Evolutionary conservation across 768 basidiomycete species (phyloP).

Genomic region (Rhodotorula graminis): DNA sequence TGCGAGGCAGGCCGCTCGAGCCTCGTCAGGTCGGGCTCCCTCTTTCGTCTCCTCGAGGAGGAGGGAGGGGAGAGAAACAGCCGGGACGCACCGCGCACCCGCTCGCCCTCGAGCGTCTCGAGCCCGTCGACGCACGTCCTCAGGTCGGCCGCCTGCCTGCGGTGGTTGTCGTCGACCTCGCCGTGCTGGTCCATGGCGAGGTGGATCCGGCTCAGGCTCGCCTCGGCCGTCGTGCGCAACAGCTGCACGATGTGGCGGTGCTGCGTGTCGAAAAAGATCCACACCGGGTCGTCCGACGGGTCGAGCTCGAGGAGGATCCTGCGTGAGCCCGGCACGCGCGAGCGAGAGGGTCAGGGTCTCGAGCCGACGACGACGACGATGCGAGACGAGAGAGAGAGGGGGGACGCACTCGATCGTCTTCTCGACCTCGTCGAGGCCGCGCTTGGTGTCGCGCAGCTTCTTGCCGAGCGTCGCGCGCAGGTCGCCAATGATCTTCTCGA

Average conservation of each 20-base stretch:
- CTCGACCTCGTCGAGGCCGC: conserved; percentile 88
- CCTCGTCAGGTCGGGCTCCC: no score
- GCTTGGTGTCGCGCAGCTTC: conserved; percentile 72
- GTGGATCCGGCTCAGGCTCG: conserved; percentile 20
- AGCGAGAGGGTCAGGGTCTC: no score
- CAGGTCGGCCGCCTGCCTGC: conserved; percentile 28
- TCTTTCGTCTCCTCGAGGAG: neutral
- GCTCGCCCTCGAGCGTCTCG: conserved; percentile 21
- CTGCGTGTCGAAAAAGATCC: conserved; percentile 92
- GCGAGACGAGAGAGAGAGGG: neutral
- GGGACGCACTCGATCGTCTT: conserved; percentile 82
- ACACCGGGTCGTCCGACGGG: conserved; percentile 80
- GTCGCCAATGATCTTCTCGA: conserved; percentile 89
- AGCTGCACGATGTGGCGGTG: conserved; percentile 73
- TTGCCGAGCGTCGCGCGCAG: conserved; percentile 71
- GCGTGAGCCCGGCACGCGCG: neutral
- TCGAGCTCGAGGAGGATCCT: conserved; percentile 87
- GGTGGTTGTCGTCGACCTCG: conserved; percentile 18
- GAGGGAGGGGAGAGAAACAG: rapidly evolving
- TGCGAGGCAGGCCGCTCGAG: neutral
- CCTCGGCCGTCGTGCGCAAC: conserved; percentile 27
- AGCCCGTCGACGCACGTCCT: conserved; percentile 18
- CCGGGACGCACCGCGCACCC: conserved; percentile 29
- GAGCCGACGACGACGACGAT: neutral
- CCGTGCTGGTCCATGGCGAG: conserved; percentile 34